phyloP scores from a whole-genome alignment of 164 flowering plant species.

The Annona cherimola region DNA sequence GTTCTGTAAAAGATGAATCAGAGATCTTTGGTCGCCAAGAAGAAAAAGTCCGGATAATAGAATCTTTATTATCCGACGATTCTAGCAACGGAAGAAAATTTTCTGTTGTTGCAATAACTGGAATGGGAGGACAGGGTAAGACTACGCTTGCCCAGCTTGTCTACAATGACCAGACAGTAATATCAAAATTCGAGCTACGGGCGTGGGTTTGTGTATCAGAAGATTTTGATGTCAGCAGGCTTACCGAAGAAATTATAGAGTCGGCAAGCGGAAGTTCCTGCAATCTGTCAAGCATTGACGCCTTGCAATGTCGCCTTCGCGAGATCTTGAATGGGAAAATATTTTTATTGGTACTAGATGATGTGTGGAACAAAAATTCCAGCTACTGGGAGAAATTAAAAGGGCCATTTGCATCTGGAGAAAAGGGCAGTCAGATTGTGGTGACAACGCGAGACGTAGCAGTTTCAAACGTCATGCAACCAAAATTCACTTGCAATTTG shows the following conservation, averaged over 20 bases:
- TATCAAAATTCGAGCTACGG: background rate
- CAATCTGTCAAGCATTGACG: background rate
- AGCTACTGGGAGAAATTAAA: constrained; percentile 3
- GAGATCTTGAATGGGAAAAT: constrained; percentile 1
- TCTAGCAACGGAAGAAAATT: background rate
- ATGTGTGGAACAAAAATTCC: constrained; percentile 14
- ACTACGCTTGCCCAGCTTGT: constrained; percentile 14
- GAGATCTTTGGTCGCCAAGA: constrained; percentile 1
- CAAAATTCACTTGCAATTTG: constrained; percentile 4
- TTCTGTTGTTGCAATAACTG: constrained; percentile 6
- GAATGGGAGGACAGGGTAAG: constrained; percentile 13
- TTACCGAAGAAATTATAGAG: constrained; percentile 2
- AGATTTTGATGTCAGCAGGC: background rate
- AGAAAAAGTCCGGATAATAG: background rate
- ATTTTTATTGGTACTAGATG: constrained; percentile 14
- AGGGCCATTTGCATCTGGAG: constrained; percentile 3
- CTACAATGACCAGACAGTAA: constrained; percentile 1
- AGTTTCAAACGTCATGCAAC: constrained; percentile 9
- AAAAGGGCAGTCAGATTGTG: constrained; percentile 11
- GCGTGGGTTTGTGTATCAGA: constrained; percentile 8
- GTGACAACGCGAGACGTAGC: constrained; percentile 14
- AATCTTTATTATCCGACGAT: background rate
- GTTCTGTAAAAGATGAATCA: background rate
- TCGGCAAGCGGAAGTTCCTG: background rate
- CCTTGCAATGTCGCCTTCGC: background rate